Conservation (phyloP, 495 filamentous ascomycete genomes). For the Sabuloglossum arenarium region DNA sequence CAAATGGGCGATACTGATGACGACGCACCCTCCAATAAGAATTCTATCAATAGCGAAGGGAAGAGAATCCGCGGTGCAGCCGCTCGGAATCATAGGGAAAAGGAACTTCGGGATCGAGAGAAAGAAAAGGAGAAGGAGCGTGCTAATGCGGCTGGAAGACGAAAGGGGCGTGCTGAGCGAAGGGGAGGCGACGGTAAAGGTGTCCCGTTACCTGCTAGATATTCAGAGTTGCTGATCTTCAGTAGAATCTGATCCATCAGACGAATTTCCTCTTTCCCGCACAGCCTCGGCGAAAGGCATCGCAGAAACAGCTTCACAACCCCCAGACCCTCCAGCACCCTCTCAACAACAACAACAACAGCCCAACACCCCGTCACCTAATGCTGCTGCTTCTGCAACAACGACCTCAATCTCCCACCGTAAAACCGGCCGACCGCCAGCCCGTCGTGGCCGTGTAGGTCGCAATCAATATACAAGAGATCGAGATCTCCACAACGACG, state of each 20-base stretch:
- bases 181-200: conserved; percentile 52
- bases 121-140: conserved; percentile 44
- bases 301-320: conserved; percentile 9
- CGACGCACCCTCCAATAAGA: conserved; percentile 9
- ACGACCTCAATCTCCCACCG: conserved; percentile 31
- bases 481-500: conserved; percentile 29
- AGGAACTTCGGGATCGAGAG: conserved; percentile 42
- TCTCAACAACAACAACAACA: conserved; percentile 20
- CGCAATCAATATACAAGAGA: conserved; percentile 79
- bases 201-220: neutral
- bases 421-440: conserved; percentile 46
- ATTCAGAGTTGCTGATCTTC: conserved; percentile 9
- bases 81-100: conserved; percentile 47
- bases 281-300: conserved; percentile 16
- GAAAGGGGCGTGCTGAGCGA: conserved; percentile 53
- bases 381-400: conserved; percentile 18
- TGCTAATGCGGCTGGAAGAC: conserved; percentile 45
- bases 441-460: conserved; percentile 45
- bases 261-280: conserved; percentile 29
- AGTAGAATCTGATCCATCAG: conserved; percentile 35
- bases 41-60: conserved; percentile 25
- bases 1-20: conserved; percentile 36
- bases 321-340: conserved; percentile 20
- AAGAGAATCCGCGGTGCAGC: conserved; percentile 46
- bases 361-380: conserved; percentile 15